Evolutionary conservation across 805 yeast species (phyloP), one percentile per base, ranked within the genome.

Genomic region (Candida taoyuanica): DNA sequence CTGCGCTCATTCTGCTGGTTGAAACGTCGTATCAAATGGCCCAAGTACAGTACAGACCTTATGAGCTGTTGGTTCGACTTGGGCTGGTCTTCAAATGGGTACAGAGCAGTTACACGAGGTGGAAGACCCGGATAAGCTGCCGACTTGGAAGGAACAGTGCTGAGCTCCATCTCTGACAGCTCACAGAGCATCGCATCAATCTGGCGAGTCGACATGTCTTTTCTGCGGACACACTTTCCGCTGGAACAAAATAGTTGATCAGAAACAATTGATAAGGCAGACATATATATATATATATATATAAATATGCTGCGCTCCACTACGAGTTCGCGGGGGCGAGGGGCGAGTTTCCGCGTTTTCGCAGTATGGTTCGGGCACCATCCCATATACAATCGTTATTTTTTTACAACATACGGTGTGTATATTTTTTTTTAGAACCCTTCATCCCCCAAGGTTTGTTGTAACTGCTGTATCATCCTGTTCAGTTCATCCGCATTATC

Each of bases 401-500:
- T n/a, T n/a, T n/a, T n/a, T n/a, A n/a, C n/a, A n/a, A n/a, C n/a
- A n/a, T n/a, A n/a, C n/a, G n/a, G n/a, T n/a, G n/a, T n/a, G n/a
- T n/a, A n/a, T n/a, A n/a, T 16, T 5, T 11, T 5, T 25, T 6
- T 6, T 19, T 11, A 35, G 15, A 35, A 35, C 13, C 39, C 39
- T 14, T 38, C 40, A 13, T 40, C 45, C 6, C 29, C 33, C 26
- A 33, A 31, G 12, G 37, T 24, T 25, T 33, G 17, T 17, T 41
- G 42, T 5, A 36, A 25, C 14, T 37, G 31, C 17, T 12, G 20
- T 13, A 36, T 37, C 12, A 37, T 35, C 27, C 17, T 27, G 2
- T 36, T 24, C 17, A 46, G 15, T 26, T 46, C 50, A 9, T 35
- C 31, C 29, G 88, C 58, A 43, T 83, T 85, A 16, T 59, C 67